phyloP scores from a whole-genome alignment of 108 stramenopile species.

The Cyclotella kingstonii region DNA sequence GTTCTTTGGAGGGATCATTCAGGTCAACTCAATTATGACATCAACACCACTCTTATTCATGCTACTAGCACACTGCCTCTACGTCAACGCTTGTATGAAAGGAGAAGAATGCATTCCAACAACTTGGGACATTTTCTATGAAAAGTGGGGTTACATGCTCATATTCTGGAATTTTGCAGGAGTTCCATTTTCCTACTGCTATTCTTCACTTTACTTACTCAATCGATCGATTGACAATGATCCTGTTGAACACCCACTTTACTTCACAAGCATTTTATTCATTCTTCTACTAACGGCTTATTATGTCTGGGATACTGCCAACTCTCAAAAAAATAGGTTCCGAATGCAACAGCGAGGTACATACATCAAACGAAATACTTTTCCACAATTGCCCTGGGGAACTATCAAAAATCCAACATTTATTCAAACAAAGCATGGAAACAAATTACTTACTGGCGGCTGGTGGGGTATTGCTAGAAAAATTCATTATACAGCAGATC shows the following conservation, averaged over 20 bases:
- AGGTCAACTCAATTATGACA: slow-evolving; percentile 37
- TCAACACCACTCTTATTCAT: slow-evolving; percentile 48
- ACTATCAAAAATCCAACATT: slow-evolving; percentile 48
- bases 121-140: slow-evolving; percentile 72
- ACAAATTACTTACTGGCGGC: slow-evolving; percentile 53
- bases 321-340: slow-evolving; percentile 60
- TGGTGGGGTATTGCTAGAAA: slow-evolving; percentile 54
- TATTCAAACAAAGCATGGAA: slow-evolving; percentile 49
- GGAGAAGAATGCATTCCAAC: slow-evolving; percentile 66
- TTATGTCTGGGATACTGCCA: slow-evolving; percentile 65
- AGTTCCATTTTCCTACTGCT: slow-evolving; percentile 59
- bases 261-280: slow-evolving; percentile 26
- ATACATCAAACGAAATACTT: slow-evolving; percentile 44
- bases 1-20: slow-evolving; percentile 29
- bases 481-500: slow-evolving; percentile 59
- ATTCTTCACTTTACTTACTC: slow-evolving; percentile 43
- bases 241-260: slow-evolving; percentile 15
- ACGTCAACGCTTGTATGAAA: slow-evolving; percentile 65
- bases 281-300: slow-evolving; percentile 45
- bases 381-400: slow-evolving; percentile 61
- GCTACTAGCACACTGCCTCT: slow-evolving; percentile 54
- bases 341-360: slow-evolving; percentile 53
- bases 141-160: slow-evolving; percentile 65
- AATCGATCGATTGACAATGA: slow-evolving; percentile 34
- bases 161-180: slow-evolving; percentile 71